Base-by-base conservation (phyloP, 176 grass and related monocot species). In the Alloteropsis semialata region DNA sequence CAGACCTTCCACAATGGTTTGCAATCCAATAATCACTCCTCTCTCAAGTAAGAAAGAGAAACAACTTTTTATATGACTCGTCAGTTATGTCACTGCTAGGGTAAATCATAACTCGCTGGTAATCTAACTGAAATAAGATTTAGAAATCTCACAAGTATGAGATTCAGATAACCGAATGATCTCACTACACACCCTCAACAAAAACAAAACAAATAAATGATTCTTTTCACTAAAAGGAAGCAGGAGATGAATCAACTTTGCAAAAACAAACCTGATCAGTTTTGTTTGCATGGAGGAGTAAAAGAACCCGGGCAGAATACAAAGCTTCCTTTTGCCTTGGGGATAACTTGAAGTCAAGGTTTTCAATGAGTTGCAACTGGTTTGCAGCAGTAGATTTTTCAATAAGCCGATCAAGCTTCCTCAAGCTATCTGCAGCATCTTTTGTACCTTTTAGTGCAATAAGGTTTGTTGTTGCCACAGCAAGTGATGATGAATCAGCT, bases 241-340 rank as follows among this genome's bases (percentile, higher is more conserved):
- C 3, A 0, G 1, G 46, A 48, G 36, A 77, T 81, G 16, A 65
- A 74, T 74, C 5, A 65, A 24, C 14, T n/a, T 51, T 32, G 39
- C 60, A 70, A 5, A 51, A 75, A n/a, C 48, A 76, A 89, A 98
- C 95, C 86, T 98, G 95, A 69, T 88, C 87, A 6, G 89, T 95
- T 86, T 89, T 95, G 77, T 98, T 95, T 57, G 90, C 59, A 61
- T 93, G 92, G 76, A 98, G 95, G 64, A 98, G 92, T 69, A 95
- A 78, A 84, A 95, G 95, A 76, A 95, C 88, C 32, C 79, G 81
- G 22, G 94, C 90, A 68, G 90, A 92, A 70, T 86, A 95, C 17
- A 98, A 22, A 28, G 90, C 89, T 87, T 98, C 92, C 37, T 98
- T 98, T 78, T 95, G 90, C 63, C 85, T 91, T 59, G 75, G 68